A percentile compares a stretch with the other conserved stretches of the same genome.
Evolutionary conservation across 2,329 filamentous ascomycete species (phyloP).

Genomic region (Sclerotinia trifoliorum): DNA sequence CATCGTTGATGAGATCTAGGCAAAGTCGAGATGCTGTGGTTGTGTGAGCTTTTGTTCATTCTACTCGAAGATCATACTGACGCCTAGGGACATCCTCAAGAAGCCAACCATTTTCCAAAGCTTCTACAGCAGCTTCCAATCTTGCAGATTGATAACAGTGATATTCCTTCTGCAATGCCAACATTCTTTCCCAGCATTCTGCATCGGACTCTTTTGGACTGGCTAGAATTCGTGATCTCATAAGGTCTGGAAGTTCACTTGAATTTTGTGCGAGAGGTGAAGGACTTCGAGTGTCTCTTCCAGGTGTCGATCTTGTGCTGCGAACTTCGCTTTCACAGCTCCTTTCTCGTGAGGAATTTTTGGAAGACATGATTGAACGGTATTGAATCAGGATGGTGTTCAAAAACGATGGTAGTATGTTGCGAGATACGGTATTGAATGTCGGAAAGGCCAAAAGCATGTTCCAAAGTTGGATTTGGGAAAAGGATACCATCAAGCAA

Average conservation of each 20-base stretch:
- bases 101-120: slow-evolving; percentile 31
- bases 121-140: slow-evolving; percentile 38
- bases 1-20: slow-evolving; percentile 38
- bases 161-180: slow-evolving; percentile 36
- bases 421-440: background rate
- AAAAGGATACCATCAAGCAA: background rate
- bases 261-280: slow-evolving; percentile 24
- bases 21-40: slow-evolving; percentile 37
- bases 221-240: slow-evolving; percentile 20
- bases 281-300: slow-evolving; percentile 18
- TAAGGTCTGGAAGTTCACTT: slow-evolving; percentile 15
- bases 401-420: background rate
- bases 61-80: slow-evolving; percentile 26
- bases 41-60: slow-evolving; percentile 6
- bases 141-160: slow-evolving; percentile 39
- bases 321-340: slow-evolving; percentile 24
- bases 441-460: slow-evolving; percentile 18
- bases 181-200: slow-evolving; percentile 37
- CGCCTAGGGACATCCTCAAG: slow-evolving; percentile 34
- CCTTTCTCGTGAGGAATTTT: slow-evolving; percentile 20
- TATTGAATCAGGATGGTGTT: slow-evolving; percentile 12
- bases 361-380: slow-evolving; percentile 15
- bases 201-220: slow-evolving; percentile 28
- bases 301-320: slow-evolving; percentile 22
- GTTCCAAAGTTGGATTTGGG: background rate